Evolutionary conservation across 257 asterid genomes (phyloP), one percentile per base, ranked within the genome.

Genomic region (Nicotiana undulata): DNA sequence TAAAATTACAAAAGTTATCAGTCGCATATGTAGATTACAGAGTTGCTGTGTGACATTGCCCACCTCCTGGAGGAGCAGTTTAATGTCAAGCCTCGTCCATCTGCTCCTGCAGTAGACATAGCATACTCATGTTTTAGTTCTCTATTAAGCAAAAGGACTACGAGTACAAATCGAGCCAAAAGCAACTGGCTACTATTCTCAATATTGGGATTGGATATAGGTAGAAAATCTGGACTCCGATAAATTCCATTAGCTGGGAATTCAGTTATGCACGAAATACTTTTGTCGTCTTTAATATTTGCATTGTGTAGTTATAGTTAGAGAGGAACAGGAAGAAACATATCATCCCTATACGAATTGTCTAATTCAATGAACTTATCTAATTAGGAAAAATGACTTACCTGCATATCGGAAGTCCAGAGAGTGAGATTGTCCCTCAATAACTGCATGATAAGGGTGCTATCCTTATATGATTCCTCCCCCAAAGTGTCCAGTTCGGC

Each of bases 321-420:
- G 56, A 51, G 49, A 49, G 3, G 55, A 51, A 51, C 17, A 12
- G 56, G 56, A 3, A 51, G 56, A 11, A 51, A 15, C 1, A 15
- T 4, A 15, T 1, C 56, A 51, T 51, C 56, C 6, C 6, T 40
- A 0, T 40, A 9, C 49, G 2, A 40, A 40, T 11, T 51, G 5
- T 12, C 56, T 13, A 74, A 0, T 26, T 29, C 22, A 49, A 70
- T 0, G 44, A 17, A 24, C 16, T 49, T 70, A 3, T 9, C 40
- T 15, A 49, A 49, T 24, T 9, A 24, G 22, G 15, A 26, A 49
- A 49, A 74, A 49, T 24, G 26, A 53, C 24, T 28, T 83, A 87
- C 94, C 94, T 90, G 92, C 90, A 86, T 88, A 83, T 90, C 91
- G 0, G 94, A 89, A 88, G 94, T 89, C 94, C 94, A 90, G 55